Base-by-base conservation (phyloP, 805 yeast species). In the Sungouiella thailandica region DNA sequence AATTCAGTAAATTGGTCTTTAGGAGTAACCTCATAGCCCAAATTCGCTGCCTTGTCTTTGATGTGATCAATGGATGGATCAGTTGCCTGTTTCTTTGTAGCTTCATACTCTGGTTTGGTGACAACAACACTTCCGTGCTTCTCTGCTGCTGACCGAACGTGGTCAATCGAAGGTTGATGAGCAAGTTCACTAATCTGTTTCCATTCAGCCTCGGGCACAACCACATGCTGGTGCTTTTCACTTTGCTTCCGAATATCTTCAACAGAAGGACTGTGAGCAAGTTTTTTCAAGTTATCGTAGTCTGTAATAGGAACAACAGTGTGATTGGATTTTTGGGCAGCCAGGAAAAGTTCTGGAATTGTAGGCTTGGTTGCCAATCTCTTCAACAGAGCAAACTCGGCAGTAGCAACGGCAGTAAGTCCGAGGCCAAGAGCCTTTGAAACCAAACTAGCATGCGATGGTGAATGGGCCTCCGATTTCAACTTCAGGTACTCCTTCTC, bases 161-260 rank as follows among this genome's bases (percentile, higher is more conserved):
- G 34, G 7, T 31, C 35, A 25, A 35, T 19, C 11, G 26, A 13
- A n/a, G 39, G 39, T 4, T 28, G 25, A 26, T n/a, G 22, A 15
- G 32, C 28, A 5, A 28, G 29, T 5, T n/a, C 14, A 7, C 12
- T 22, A 13, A 36, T 18, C 2, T 10, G 7, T 4, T 35, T 31
- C 20, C 43, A 31, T 11, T 40, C 47, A 8, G 16, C 35, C 20
- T 30, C 30, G 7, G 39, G 34, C n/a, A 46, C 17, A 2, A 45
- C 30, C 12, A 41, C 43, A 14, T 36, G 42, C 11, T 52, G 53
- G 19, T 40, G 30, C n/a, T 29, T 23, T 15, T 20, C 17, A 3
- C 52, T 46, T 10, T 40, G 32, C 10, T 31, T 22, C 7, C 32
- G 28, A 8, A 57, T 15, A 16, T 55, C 53, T 3, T 50, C 53